Evolutionary conservation across 768 basidiomycete species (phyloP), one percentile per base, ranked within the genome.

Genomic region (Favolaschia claudopus): DNA sequence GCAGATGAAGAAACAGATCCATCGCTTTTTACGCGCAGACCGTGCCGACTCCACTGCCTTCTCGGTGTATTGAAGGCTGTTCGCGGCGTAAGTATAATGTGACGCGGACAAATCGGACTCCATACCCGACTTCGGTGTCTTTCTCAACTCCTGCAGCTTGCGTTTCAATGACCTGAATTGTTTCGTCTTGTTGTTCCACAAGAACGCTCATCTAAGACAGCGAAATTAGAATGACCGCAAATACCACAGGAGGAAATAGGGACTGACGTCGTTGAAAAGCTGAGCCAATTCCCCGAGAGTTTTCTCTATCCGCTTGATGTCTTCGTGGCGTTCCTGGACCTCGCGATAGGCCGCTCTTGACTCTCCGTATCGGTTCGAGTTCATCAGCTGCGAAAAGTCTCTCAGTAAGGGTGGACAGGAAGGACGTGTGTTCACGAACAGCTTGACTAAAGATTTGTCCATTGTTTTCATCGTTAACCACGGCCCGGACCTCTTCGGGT

Each of bases 291-390:
- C 94, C 14, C 87, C 89, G 40, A 99, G 79, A 10, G 96, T 99
- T 76, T 85, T 85, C 74, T 98, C 96, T 68, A 99, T 99, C 69
- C 91, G 90, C 75, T 94, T 89, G 74, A 99, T 93, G 67, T 99
- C 96, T 72, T 91, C 92, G 70, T 99, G 95, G 59, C 96, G 89
- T 68, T 91, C 92, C 77, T 99, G 96, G n/a, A 98, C 96, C 71
- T 99, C 96, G 48, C 89, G 87, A 75, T 96, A 97, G 4, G 96
- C 95, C 10, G 90, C 90, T 51, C 90, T 83, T 42, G 96, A 93
- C 69, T 91, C 89, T 49, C 91, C 95, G 67, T 91, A 92, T n/a
- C 93, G 91, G 74, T 90, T 93, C 42, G 93, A 93, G 77, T 86
- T 92, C 80, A 96, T 82, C 63, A 97, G 82, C 92, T 96, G 63